Evolutionary conservation across 306 rosid species (phyloP).

Genomic region (Rosa rugosa): DNA sequence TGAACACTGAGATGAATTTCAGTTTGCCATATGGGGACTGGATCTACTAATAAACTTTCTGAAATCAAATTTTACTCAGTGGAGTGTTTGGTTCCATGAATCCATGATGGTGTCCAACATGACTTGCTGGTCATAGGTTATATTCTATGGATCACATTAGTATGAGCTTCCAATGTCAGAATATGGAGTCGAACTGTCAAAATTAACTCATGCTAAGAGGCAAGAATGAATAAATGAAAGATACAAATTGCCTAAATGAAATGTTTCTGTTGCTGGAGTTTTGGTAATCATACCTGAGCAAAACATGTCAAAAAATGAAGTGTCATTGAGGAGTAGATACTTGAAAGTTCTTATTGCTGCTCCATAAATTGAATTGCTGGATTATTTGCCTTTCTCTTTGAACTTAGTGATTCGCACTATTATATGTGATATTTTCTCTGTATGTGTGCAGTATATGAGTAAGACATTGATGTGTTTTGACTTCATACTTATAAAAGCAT

Average conservation of each 20-base stretch:
- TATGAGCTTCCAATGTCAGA: background rate
- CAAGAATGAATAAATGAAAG: background rate
- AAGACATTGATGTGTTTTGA: background rate
- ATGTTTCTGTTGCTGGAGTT: background rate
- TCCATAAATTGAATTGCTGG: background rate
- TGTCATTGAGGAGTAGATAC: background rate
- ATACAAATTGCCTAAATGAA: background rate
- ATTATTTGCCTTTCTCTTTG: background rate
- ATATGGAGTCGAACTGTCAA: background rate
- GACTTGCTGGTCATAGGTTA: conserved; percentile 6
- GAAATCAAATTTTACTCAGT: background rate
- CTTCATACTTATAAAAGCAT: background rate
- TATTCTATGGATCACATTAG: background rate
- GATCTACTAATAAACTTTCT: background rate
- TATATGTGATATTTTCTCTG: background rate
- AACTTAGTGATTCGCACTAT: background rate
- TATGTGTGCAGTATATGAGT: background rate
- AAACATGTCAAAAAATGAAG: background rate
- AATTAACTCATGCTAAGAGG: background rate
- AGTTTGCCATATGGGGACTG: background rate
- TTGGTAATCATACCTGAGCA: background rate
- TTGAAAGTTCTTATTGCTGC: background rate
- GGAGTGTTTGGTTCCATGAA: background rate
- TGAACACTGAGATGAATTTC: background rate
- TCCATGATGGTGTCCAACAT: background rate